Evolutionary conservation across 805 yeast species (phyloP), one percentile per base, ranked within the genome.

Genomic region (Cyberlindnera euphorbiiphila): DNA sequence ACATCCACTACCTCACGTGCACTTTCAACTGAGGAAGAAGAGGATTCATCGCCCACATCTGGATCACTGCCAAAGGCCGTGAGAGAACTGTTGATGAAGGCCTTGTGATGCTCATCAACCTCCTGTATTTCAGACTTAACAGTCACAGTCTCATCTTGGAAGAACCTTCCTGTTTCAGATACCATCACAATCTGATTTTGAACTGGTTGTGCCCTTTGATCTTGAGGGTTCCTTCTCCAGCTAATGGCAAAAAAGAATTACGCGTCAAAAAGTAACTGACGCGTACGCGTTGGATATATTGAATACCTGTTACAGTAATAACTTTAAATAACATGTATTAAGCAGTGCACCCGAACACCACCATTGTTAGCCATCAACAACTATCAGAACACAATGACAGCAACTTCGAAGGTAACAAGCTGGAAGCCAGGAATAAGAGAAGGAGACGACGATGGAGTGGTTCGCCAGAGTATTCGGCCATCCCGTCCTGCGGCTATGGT

Each of bases 401-500:
- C n/a, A n/a, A 7, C 8, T 26, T 14, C 12, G 14, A 14, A 26
- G 18, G 12, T 6, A 10, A 26, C 14, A 14, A 17, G 16, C 16
- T 22, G 21, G 27, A 15, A 13, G 5, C 6, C 26, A n/a, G 14
- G 17, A 8, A 20, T 7, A n/a, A 22, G 23, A 2, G 8, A 25
- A 13, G 16, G 12, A 17, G 11, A 31, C 10, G 32, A 17, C 28
- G 21, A 12, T 6, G 5, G 38, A 24, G 18, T 37, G 40, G 42
- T 14, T 37, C 29, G 19, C 34, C 5, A 18, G 33, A 22, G 13
- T 36, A 14, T 13, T 36, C 10, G 43, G 45, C 8, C 34, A 41
- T n/a, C 39, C 45, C 3, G 36, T 27, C 12, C 38, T 47, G 14
- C 46, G 45, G 27, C 39, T 50, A 40, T 74, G 76, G 76, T 52